Base-by-base conservation (phyloP, 176 grass and related monocot genomes). In the Oryza brachyantha region DNA sequence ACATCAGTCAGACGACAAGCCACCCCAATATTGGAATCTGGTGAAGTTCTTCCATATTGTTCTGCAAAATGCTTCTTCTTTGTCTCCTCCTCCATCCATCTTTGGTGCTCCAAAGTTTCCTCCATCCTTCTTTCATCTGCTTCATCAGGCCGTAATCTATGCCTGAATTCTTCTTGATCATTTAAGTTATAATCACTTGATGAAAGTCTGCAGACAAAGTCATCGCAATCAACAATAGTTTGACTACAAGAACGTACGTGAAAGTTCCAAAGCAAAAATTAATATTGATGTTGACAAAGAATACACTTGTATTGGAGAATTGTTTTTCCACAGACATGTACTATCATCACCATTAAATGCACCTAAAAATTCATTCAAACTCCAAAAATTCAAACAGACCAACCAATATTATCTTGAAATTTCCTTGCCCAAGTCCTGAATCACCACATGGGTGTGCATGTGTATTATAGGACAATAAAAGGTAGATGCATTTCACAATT, bases 91-190 rank as follows among this genome's bases (percentile, higher is more conserved):
- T 99, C 96, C 60, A 95, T 86, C 68, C 75, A 39, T 70, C 86
- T 86, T 85, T 99, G 96, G 27, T 91, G 88, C 81, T 95, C 86
- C 66, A 99, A 84, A 50, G 88, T 99, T 85, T 91, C 88, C 84
- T 93, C 96, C 48, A 99, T 81, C 62, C 95, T 99, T 79, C 86
- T 93, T 86, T 91, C 88, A 60, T 99, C 96, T 29, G 81, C 91
- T 83, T 94, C 94, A 78, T 94, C 94, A 78, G 91, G 82, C 66
- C 91, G 86, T 81, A 88, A 48, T 73, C 43, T 79, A 76, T 26
- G 76, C 41, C 84, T 91, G 78, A 66, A 70, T 76, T 97, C 94
- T 74, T 94, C 96, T 75, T 93, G 81, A 81, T 93, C 85, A 58
- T 89, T 88, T 38, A 81, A 69, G 80, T 73, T 73, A 46, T 87